Evolutionary conservation across 78 protist species (phyloP), one percentile per base, ranked within the genome.

Genomic region (Speleostelium caveatum): DNA sequence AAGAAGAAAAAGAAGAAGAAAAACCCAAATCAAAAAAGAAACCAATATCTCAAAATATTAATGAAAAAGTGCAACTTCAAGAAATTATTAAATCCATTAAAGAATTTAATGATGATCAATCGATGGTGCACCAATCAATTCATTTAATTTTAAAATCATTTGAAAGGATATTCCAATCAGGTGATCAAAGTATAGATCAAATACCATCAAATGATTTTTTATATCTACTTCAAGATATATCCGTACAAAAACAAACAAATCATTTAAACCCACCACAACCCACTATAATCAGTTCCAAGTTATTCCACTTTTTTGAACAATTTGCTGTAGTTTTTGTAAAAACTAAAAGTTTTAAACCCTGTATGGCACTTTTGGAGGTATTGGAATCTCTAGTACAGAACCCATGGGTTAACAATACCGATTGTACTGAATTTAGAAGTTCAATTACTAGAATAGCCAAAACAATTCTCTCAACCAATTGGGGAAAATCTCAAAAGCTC

Each of bases 101-200:
- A 10, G 17, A 0, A 22, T 21, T 35, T 51, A 72, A 72, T 53
- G 22, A 51, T 17, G 39, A 51, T 36, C 89, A 79, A 39, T n/a
- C 69, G 0, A 35, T 26, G 17, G 4, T 55, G n/a, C 58, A 69
- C 16, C 58, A 69, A 56, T 79, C 77, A 30, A 36, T 56, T 1
- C 33, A n/a, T n/a, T 6, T 79, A 8, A 67, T 79, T 0, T 67
- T 79, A n/a, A 69, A 67, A 39, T 67, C 36, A 0, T 79, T 67
- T 56, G 77, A 67, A 67, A 69, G 55, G 41, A 33, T 79, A 67
- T 79, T 79, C 22, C 26, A 6, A 2, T 49, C 36, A 36, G 76
- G 75, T 39, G 67, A 69, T 67, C 28, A 35, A 42, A n/a, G n/a
- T n/a, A n/a, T n/a, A n/a, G n/a, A n/a, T n/a, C n/a, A n/a, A n/a